Base-by-base conservation (phyloP, 495 filamentous ascomycete genomes). In the Lepraria neglecta region DNA sequence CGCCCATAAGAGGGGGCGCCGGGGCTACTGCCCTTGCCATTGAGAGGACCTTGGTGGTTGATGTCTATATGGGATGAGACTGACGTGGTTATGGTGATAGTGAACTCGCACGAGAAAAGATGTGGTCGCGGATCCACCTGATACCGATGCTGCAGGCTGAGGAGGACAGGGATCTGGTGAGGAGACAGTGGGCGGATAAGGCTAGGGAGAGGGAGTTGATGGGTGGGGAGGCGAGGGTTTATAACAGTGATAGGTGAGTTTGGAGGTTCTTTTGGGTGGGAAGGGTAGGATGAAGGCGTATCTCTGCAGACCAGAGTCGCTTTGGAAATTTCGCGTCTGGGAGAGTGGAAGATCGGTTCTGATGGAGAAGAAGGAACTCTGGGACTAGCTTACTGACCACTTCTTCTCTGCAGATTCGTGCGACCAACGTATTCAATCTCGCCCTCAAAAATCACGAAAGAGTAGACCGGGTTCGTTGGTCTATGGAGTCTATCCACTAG, bases 41-140 rank as follows among this genome's bases (percentile, higher is more conserved):
- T 7, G 35, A 38, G 2, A 0, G 24, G 19, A 5, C 11, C 30
- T 31, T 27, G 1, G 7, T 17, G 27, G 30, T 17, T 28, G 24
- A 53, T 11, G 12, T 0, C 1, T 28, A 53, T n/a, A 31, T 7
- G 50, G 12, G 14, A 5, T 17, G 6, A 10, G 42, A 31, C 59
- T 63, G 30, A 63, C 60, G 45, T 51, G n/a, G 12, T 51, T 4
- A 30, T 5, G 4, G 21, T 50, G 5, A 59, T 66, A 97, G 92
- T 70, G 94, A 98, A 72, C 87, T 95, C 63, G 88, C 85, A 57
- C 89, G 94, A 50, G 94, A 98, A 70, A 98, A 98, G 79, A 91
- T 96, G 82, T 98, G 94, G 94, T 80, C 86, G 48, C 87, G 94
- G 66, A 92, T 97, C 67, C 83, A 98, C 72, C 78, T 98, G 53